Percentiles rank a stretch among this genome's conserved stretches.
phyloP scores from a whole-genome alignment of 495 filamentous ascomycete genomes.

The Penicillium dipodomyicola region DNA sequence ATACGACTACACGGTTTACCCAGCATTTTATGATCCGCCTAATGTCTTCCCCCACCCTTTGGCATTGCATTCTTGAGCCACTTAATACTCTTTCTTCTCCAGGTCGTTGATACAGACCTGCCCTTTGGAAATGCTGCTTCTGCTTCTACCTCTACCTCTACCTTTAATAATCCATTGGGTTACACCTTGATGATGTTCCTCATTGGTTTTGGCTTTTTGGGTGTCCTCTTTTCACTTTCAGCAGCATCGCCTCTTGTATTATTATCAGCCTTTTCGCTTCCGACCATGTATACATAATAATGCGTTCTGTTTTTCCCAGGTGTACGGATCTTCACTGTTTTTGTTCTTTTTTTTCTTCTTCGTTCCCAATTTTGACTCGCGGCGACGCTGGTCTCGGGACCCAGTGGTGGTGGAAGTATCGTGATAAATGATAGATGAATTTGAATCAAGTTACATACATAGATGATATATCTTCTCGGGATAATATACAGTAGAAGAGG shows the following conservation, averaged over 20 bases:
- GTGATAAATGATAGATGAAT: constrained; percentile 8
- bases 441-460: constrained; percentile 5
- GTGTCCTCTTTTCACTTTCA: constrained; percentile 6
- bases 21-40: constrained; percentile 17
- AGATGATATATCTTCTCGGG: background rate
- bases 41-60: constrained; percentile 16
- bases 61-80: constrained; percentile 17
- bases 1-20: constrained; percentile 18
- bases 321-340: background rate
- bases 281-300: constrained; percentile 14
- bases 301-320: background rate
- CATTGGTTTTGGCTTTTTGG: background rate
- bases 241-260: constrained; percentile 14
- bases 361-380: background rate
- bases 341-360: background rate
- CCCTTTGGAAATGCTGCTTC: constrained; percentile 3
- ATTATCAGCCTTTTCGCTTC: constrained; percentile 12
- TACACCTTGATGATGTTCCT: background rate
- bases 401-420: background rate
- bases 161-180: background rate
- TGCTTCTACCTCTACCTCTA: background rate
- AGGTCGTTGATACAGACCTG: constrained; percentile 11
- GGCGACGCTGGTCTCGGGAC: background rate
- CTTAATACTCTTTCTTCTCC: constrained; percentile 5
- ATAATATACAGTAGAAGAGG: background rate